Evolutionary conservation across 2,329 filamentous ascomycete species (phyloP).

Genomic region (Fusarium burgessii): DNA sequence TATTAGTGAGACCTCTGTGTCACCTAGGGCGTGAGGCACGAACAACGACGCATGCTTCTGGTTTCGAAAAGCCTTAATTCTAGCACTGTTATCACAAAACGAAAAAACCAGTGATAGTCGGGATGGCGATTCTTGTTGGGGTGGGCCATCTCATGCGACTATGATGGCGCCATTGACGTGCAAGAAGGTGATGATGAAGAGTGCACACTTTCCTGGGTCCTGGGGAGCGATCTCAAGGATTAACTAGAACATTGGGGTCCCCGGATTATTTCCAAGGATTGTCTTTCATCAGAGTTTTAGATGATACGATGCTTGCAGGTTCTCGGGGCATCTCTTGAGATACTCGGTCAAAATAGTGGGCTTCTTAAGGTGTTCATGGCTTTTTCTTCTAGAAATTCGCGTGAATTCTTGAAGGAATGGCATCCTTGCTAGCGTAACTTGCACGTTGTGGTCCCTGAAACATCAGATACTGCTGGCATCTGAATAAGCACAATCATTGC

Average conservation of each 20-base stretch:
- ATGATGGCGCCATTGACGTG: background rate
- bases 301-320: background rate
- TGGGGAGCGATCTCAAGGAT: background rate
- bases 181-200: background rate
- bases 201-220: background rate
- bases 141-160: background rate
- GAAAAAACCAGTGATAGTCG: constrained; percentile 17
- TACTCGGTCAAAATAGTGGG: constrained; percentile 12
- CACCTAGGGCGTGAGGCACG: constrained; percentile 13
- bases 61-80: background rate
- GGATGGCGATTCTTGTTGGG: constrained; percentile 26
- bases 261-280: constrained; percentile 1
- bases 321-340: background rate
- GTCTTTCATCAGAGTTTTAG: background rate
- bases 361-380: background rate
- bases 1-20: constrained; percentile 10
- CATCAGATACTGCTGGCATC: constrained; percentile 6
- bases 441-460: constrained; percentile 13
- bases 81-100: background rate
- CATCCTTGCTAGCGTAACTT: constrained; percentile 42
- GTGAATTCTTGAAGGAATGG: constrained; percentile 26
- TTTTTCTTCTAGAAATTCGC: constrained; percentile 24
- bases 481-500: constrained; percentile 18
- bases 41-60: constrained; percentile 8
- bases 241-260: background rate